Evolutionary conservation across 2,329 filamentous ascomycete species (phyloP).

Genomic region (Alternaria viburni): DNA sequence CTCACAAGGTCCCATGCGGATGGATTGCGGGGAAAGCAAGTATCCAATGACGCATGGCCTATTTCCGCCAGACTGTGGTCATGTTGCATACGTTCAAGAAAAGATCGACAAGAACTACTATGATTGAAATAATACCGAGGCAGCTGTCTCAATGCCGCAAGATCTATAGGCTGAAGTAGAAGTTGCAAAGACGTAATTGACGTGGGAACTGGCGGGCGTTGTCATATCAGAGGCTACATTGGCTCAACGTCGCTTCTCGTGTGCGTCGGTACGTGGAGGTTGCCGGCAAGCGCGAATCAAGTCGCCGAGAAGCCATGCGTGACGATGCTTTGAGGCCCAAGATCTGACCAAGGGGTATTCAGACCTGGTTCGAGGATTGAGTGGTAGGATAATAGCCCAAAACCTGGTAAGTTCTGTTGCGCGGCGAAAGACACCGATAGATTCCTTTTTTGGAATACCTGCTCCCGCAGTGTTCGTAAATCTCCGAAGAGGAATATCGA

Average conservation of each 20-base stretch:
- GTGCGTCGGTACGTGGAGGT: neutral
- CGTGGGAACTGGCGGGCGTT: neutral
- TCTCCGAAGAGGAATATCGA: neutral
- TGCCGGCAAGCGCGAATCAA: neutral
- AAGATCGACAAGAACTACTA: neutral
- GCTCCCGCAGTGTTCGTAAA: neutral
- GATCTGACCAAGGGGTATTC: neutral
- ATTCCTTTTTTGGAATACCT: neutral
- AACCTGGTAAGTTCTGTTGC: neutral
- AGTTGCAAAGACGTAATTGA: neutral
- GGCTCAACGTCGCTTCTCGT: neutral
- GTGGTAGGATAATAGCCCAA: neutral
- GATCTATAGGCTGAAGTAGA: neutral
- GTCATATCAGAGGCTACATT: neutral
- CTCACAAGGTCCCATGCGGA: neutral
- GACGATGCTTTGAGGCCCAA: neutral
- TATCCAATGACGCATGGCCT: conserved; percentile 1
- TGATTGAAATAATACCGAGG: neutral
- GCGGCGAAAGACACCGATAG: neutral
- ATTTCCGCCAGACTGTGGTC: neutral
- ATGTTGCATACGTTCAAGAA: neutral
- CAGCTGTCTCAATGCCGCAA: neutral
- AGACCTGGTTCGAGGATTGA: neutral
- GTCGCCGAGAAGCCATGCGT: neutral
- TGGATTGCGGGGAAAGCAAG: neutral